Evolutionary conservation across 1,284 basidiomycete species (phyloP), one percentile per base, ranked within the genome.

Genomic region (Cryptococcus floricola): DNA sequence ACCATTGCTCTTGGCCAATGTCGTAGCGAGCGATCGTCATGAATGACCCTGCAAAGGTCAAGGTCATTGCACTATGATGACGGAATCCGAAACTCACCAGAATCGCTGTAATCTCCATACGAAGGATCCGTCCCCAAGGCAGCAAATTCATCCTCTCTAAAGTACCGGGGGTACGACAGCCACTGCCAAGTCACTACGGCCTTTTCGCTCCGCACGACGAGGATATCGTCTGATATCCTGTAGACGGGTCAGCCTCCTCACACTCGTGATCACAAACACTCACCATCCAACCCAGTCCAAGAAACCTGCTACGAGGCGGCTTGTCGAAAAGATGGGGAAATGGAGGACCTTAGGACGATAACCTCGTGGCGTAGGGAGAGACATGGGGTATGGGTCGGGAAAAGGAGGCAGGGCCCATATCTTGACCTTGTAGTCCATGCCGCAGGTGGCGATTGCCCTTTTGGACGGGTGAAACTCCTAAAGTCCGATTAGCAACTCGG

Each of bases 341-440:
- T 56, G 51, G 16, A 70, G 53, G 5, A 67, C 39, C 19, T 53
- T 42, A 10, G 68, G 60, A 19, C 64, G 60, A 57, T 68, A 66
- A 0, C 64, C 62, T 37, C 16, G 38, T 9, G 54, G 54, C 14
- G 60, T 61, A n/a, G 56, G 53, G 8, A 37, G n/a, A 1, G 48
- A 38, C 5, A 14, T 23, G 8, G 47, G 27, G 7, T 16, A 27
- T 1, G 62, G 54, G 23, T 52, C 46, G 2, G 68, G 68, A 3
- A 67, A 57, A 8, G 57, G 41, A 7, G 65, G 65, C 8, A 70
- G 46, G n/a, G 64, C 48, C 68, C 68, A 70, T 23, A 70, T 66
- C 28, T 67, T 65, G 51, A 65, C 61, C 5, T 39, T 37, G 43
- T 61, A 56, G 41, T 70, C 68, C 10, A 52, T 25, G 10, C 62